A percentile compares a stretch with the other conserved stretches of the same genome.
These are phyloP conservation scores for Glebionis coronaria DNA, from an alignment of 129 eudicot genomes.

Conservation along the genomic window DNA sequence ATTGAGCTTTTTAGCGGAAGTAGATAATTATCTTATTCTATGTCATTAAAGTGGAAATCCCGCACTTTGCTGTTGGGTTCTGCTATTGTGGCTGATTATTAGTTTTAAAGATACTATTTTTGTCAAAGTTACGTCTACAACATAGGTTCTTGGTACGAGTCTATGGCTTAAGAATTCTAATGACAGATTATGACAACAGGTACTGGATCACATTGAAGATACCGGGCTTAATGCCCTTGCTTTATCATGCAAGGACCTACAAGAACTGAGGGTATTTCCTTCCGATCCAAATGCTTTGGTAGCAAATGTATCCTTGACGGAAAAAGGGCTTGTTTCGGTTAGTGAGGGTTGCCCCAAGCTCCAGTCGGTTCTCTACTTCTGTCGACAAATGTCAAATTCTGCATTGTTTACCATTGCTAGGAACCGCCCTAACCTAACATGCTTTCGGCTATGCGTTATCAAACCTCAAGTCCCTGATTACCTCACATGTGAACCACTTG, in stretches of 20 bases:
- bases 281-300: conserved; percentile 63
- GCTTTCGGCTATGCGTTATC: conserved; percentile 72
- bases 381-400: conserved; percentile 77
- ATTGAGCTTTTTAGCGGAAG: not conserved
- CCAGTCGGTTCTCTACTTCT: conserved; percentile 65
- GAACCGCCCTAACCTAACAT: conserved; percentile 55
- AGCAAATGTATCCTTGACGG: conserved; percentile 64
- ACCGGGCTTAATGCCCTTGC: conserved; percentile 63
- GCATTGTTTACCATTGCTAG: conserved; percentile 59
- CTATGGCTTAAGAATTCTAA: not conserved
- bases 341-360: conserved; percentile 76
- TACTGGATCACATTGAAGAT: conserved; percentile 76
- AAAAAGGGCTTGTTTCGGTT: conserved; percentile 69
- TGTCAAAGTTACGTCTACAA: not conserved
- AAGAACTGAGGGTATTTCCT: conserved; percentile 76
- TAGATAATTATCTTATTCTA: not conserved
- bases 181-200: not conserved
- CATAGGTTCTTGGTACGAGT: not conserved
- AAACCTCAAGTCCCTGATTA: conserved; percentile 76
- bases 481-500: conserved; percentile 68
- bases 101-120: not conserved
- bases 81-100: not conserved
- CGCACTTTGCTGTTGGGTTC: not conserved
- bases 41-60: not conserved
- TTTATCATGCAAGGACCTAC: conserved; percentile 58